phyloP scores from a whole-genome alignment of 495 filamentous ascomycete species.

The Aspergillus coremiiformis region DNA sequence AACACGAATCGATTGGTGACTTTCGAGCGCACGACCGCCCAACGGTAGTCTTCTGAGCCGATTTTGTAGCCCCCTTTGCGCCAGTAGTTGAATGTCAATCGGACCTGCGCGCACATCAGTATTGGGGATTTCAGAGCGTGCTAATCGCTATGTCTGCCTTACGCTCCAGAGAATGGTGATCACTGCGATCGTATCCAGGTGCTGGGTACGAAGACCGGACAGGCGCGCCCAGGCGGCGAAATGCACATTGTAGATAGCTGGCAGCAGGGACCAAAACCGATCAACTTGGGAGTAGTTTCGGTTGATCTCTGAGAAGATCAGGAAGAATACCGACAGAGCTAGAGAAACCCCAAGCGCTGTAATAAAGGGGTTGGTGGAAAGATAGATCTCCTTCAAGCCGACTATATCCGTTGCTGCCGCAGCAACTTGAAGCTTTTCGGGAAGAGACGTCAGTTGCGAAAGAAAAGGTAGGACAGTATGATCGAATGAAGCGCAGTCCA shows the following conservation, averaged over 20 bases:
- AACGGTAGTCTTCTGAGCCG: slow-evolving; percentile 92
- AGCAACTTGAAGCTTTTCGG: slow-evolving; percentile 47
- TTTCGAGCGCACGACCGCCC: slow-evolving; percentile 51
- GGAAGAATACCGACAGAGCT: slow-evolving; percentile 57
- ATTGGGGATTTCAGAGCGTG: background rate
- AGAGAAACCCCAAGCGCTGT: slow-evolving; percentile 66
- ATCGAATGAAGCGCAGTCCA: slow-evolving; percentile 65
- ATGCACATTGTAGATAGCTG: slow-evolving; percentile 83
- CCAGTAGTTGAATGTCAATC: slow-evolving; percentile 96
- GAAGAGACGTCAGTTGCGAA: slow-evolving; percentile 66
- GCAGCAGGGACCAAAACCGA: slow-evolving; percentile 81
- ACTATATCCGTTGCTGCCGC: slow-evolving; percentile 47
- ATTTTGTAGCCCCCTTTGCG: slow-evolving; percentile 85
- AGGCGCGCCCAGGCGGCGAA: slow-evolving; percentile 73
- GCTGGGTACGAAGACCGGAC: slow-evolving; percentile 60
- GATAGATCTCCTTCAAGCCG: slow-evolving; percentile 60
- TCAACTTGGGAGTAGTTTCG: slow-evolving; percentile 94
- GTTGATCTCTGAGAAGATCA: slow-evolving; percentile 73
- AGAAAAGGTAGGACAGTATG: slow-evolving; percentile 69
- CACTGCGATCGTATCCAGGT: slow-evolving; percentile 64
- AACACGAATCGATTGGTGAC: slow-evolving; percentile 52
- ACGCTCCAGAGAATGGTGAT: slow-evolving; percentile 78
- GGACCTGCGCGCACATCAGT: slow-evolving; percentile 38
- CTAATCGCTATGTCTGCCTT: slow-evolving; percentile 23
- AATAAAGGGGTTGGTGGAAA: slow-evolving; percentile 81